Evolutionary conservation across 2,329 filamentous ascomycete species (phyloP).

Genomic region (Sporothrix mexicana): DNA sequence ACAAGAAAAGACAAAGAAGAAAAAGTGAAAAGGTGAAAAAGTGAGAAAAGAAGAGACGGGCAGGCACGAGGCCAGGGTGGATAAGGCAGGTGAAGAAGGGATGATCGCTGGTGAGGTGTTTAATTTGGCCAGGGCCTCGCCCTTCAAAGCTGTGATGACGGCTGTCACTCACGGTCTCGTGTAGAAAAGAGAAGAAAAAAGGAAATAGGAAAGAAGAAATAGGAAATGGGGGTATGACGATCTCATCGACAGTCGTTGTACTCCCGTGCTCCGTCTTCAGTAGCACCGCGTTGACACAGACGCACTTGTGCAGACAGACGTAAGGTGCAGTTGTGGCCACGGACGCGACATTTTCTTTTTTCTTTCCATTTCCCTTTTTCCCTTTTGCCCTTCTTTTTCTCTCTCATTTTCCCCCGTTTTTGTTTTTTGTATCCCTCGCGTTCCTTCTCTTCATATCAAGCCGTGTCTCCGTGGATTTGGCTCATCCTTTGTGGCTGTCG

Average conservation of each 20-base stretch:
- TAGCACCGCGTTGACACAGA: not conserved
- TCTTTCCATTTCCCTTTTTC: too few relatives aligned
- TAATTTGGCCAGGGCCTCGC: slow-evolving; percentile 13
- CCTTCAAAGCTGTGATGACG: not conserved
- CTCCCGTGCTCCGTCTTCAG: not conserved
- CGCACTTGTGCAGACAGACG: not conserved
- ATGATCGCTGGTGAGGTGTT: not conserved
- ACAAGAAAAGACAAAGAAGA: not conserved
- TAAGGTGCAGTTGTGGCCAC: not conserved
- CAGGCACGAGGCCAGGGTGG: not conserved
- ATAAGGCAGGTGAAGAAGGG: too few relatives aligned
- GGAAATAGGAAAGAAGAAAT: not conserved
- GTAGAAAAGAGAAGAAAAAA: not conserved
- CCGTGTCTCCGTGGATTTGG: slow-evolving; percentile 11
- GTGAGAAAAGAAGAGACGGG: not conserved
- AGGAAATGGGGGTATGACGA: not conserved
- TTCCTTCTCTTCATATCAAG: slow-evolving; percentile 15
- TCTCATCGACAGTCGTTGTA: not conserved
- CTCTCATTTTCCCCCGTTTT: not conserved
- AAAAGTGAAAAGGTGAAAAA: not conserved
- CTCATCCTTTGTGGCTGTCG: slow-evolving; percentile 14
- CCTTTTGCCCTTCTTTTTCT: not conserved
- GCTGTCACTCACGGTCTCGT: not conserved
- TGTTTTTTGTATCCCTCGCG: not conserved
- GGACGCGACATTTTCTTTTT: not conserved